phyloP scores from a whole-genome alignment of 208 protist species.

The Trypanosoma congolense region DNA sequence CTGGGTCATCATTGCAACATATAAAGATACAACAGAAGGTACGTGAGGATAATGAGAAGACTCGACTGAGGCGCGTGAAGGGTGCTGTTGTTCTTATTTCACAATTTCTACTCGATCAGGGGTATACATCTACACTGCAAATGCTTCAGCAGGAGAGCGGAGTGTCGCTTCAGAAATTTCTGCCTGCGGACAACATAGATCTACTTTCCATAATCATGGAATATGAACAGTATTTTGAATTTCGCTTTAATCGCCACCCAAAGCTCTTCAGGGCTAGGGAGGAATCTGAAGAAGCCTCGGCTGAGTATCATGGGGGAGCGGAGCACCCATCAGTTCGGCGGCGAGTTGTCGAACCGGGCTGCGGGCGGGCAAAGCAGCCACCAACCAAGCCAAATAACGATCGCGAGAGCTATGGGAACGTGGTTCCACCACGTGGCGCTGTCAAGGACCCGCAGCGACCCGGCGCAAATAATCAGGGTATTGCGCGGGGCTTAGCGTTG shows the following conservation, averaged over 20 bases:
- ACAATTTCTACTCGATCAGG: constrained; percentile 84
- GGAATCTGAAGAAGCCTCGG: constrained; percentile 9
- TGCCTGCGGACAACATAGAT: constrained; percentile 88
- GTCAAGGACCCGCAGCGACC: constrained; percentile 5
- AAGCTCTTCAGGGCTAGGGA: constrained; percentile 67
- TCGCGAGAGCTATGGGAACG: constrained; percentile 17
- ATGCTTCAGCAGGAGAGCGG: constrained; percentile 78
- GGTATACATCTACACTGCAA: constrained; percentile 67
- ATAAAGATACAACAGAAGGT: constrained; percentile 82
- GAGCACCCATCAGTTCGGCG: constrained; percentile 27
- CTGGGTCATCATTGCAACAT: constrained; percentile 58
- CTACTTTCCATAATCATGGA: constrained; percentile 70
- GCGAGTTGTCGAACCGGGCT: background rate
- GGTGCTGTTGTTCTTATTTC: constrained; percentile 73
- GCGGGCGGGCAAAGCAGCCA: background rate
- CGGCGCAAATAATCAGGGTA: background rate
- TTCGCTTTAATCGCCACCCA: constrained; percentile 76
- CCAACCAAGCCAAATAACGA: constrained; percentile 32
- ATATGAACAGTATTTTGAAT: constrained; percentile 88
- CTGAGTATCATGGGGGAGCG: constrained; percentile 19
- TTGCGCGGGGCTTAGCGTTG: constrained; percentile 16
- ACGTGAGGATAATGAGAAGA: constrained; percentile 76
- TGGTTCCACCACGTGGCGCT: background rate
- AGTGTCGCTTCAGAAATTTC: constrained; percentile 61
- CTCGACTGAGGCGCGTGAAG: constrained; percentile 62